Evolutionary conservation across 352 stramenopile genomes (phyloP), one percentile per base, ranked within the genome.

Genomic region (Elongisporangium prolatum): DNA sequence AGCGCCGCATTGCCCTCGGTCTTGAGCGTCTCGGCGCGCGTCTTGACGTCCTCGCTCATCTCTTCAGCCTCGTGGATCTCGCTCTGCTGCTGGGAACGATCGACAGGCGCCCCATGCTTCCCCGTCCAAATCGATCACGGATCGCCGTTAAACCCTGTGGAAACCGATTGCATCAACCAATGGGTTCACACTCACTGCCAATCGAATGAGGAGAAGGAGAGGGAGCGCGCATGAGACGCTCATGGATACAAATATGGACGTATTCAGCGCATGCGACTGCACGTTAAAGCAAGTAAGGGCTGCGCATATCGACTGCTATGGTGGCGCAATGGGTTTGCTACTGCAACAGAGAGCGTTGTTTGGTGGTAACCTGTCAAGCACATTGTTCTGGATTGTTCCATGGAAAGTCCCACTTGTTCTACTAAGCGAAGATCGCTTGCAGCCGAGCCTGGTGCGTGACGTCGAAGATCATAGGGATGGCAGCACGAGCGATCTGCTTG

Each of bases 1-100:
- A 97, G 76, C 52, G 81, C 77, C 47, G 79, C 71, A 64, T 97
- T 97, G 61, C 90, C 90, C 70, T 96, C 61, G 25, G 68, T 54
- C 71, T 97, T 97, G 54, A 96, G 73, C 44, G 68, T 77, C 52
- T 96, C 82, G 11, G 87, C 87, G 53, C 75, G 75, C 57, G 68
- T 54, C 60, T 71, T 72, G 28, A 9, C 5, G 28, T 40, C 28
- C 28, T 40, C 28, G 28, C 28, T 40, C 28, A 40, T 40, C 28
- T 40, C 24, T 34, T 34, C 24, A n/a, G n/a, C n/a, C n/a, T n/a
- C 7, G 4, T 13, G 28, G 28, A 40, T 40, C 28, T 40, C 28
- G 28, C 28, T 40, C 28, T 40, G 28, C n/a, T n/a, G n/a, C 25
- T 34, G 25, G 25, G 25, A 40, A 13, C 28, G 28, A 40, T 40